Evolutionary conservation across 108 stramenopile species (phyloP).

Genomic region (Cyclotella choctawhatcheeana): DNA sequence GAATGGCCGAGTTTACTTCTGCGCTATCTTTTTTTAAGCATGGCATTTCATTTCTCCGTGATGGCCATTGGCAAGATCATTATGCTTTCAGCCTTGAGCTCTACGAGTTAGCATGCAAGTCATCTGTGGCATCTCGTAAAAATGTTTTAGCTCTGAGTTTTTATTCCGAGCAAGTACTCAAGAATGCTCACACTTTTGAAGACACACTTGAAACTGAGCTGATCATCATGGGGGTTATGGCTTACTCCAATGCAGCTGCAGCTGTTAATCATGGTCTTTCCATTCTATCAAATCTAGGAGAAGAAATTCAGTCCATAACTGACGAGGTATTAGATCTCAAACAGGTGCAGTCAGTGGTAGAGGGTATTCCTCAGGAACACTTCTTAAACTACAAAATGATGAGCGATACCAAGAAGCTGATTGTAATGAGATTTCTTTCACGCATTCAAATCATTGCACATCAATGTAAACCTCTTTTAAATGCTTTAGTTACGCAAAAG

Average conservation of each 20-base stretch:
- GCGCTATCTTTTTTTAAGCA: conserved; percentile 25
- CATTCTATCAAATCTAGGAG: conserved; percentile 17
- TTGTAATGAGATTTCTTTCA: conserved; percentile 20
- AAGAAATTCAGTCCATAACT: neutral
- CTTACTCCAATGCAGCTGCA: neutral
- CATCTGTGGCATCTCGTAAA: conserved; percentile 5
- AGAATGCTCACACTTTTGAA: conserved; percentile 13
- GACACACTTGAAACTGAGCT: conserved; percentile 12
- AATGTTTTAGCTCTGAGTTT: neutral
- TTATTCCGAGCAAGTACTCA: conserved; percentile 10
- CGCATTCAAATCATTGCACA: neutral
- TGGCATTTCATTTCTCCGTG: conserved; percentile 14
- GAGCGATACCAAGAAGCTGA: conserved; percentile 3
- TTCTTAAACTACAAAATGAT: no score
- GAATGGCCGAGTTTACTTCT: conserved; percentile 15
- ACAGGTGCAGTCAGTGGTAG: conserved; percentile 8
- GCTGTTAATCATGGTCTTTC: conserved; percentile 3
- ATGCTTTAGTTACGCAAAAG: neutral
- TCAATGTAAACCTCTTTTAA: neutral
- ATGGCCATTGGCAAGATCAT: conserved; percentile 23
- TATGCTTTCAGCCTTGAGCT: conserved; percentile 29
- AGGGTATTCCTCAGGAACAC: neutral
- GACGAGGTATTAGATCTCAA: neutral
- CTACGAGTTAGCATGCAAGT: conserved; percentile 12
- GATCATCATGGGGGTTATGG: neutral